Conservation (phyloP, 2,329 filamentous ascomycete species). For the Penicillium sp. region DNA sequence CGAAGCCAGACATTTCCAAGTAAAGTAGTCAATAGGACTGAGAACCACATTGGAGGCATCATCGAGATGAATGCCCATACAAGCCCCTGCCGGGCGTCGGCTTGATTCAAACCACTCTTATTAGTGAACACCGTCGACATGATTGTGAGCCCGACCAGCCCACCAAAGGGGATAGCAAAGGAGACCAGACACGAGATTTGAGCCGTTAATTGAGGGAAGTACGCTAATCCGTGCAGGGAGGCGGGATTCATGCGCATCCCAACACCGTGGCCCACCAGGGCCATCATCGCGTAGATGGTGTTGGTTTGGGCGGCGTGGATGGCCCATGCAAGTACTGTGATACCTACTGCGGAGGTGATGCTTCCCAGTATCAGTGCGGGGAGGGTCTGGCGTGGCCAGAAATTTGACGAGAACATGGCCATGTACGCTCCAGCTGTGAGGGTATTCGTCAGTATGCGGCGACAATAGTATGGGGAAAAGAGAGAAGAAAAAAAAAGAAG, state of each 20-base stretch:
- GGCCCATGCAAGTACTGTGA: constrained; percentile 54
- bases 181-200: constrained; percentile 55
- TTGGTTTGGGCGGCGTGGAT: constrained; percentile 45
- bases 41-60: constrained; percentile 52
- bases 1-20: constrained; percentile 50
- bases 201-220: constrained; percentile 54
- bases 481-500: too few relatives aligned
- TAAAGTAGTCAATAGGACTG: constrained; percentile 40
- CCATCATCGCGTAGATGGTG: constrained; percentile 61
- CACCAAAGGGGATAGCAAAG: constrained; percentile 57
- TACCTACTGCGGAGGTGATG: constrained; percentile 52
- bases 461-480: too few relatives aligned
- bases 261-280: constrained; percentile 56
- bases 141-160: constrained; percentile 59
- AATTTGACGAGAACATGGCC: constrained; percentile 56
- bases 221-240: constrained; percentile 57
- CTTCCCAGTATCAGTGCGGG: constrained; percentile 53
- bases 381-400: constrained; percentile 58
- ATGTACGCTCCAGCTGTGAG: constrained; percentile 48
- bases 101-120: constrained; percentile 30
- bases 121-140: constrained; percentile 68
- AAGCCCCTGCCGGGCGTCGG: constrained; percentile 49
- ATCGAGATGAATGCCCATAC: constrained; percentile 61
- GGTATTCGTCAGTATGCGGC: background rate
- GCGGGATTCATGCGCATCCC: constrained; percentile 62